phyloP scores from a whole-genome alignment of 2,329 filamentous ascomycete species.

The Fusarium sp. region DNA sequence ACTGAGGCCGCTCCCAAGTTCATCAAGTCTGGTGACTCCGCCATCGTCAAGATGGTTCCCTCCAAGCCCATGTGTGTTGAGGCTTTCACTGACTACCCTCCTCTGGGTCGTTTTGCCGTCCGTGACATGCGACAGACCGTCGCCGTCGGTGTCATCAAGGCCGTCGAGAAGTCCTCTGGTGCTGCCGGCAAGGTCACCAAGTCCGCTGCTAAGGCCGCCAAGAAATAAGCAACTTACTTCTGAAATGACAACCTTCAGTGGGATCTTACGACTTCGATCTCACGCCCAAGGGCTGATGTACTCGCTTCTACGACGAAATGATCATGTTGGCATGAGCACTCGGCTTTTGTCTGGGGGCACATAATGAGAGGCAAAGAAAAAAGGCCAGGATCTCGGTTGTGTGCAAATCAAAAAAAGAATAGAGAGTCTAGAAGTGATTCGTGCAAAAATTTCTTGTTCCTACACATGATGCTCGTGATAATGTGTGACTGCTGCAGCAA shows the following conservation, averaged over 20 bases:
- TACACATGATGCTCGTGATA: neutral
- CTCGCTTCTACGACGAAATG: conserved; percentile 59
- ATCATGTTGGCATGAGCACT: conserved; percentile 59
- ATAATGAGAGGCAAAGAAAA: conserved; percentile 55
- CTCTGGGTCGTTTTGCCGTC: conserved; percentile 99
- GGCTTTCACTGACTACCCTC: conserved; percentile 99
- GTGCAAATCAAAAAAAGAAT: conserved; percentile 60
- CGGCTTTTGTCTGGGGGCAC: conserved; percentile 54
- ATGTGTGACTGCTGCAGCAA: neutral
- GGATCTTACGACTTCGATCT: conserved; percentile 41
- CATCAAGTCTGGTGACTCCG: conserved; percentile 99
- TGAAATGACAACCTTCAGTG: conserved; percentile 39
- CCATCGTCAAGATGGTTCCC: conserved; percentile 99
- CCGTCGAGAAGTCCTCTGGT: conserved; percentile 72
- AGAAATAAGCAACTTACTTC: conserved; percentile 70
- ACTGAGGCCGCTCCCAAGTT: conserved; percentile 94
- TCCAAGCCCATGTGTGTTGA: conserved; percentile 99
- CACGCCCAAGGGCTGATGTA: conserved; percentile 48
- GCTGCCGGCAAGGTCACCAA: conserved; percentile 74
- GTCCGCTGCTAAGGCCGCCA: conserved; percentile 77
- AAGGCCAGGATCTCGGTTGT: conserved; percentile 55
- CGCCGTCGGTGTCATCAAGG: conserved; percentile 95
- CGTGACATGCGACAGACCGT: conserved; percentile 97
- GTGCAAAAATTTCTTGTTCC: conserved; percentile 35
- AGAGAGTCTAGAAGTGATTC: conserved; percentile 61